These are phyloP conservation scores for Spergularia marina DNA, from an alignment of 148 eudicot genomes.

Conservation along the genomic window DNA sequence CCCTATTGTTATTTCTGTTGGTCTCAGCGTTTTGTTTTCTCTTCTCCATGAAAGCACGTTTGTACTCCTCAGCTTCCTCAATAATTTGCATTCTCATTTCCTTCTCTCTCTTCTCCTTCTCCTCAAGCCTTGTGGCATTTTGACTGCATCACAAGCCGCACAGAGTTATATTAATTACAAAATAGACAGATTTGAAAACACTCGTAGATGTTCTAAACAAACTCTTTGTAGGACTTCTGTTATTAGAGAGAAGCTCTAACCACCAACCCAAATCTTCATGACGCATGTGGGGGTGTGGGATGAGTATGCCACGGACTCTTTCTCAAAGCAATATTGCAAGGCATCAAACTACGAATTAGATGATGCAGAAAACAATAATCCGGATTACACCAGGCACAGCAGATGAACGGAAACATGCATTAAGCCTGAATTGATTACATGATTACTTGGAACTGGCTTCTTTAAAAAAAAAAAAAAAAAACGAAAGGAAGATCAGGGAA, in stretches of 20 bases:
- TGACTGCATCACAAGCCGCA: slow-evolving; percentile 44
- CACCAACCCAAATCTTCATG: not conserved
- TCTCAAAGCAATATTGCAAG: not conserved
- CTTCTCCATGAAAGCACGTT: slow-evolving; percentile 74
- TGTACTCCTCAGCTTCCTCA: slow-evolving; percentile 83
- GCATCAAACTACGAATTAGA: not conserved
- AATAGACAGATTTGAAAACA: not conserved
- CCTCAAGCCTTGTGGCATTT: slow-evolving; percentile 77
- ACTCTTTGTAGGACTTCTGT: not conserved
- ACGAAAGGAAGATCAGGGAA: no score
- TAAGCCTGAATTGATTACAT: not conserved
- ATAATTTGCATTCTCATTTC: slow-evolving; percentile 82
- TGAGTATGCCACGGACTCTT: not conserved
- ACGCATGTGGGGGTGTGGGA: not conserved
- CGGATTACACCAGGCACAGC: not conserved
- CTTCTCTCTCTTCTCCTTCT: slow-evolving; percentile 86
- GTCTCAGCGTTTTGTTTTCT: slow-evolving; percentile 74
- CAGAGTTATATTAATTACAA: not conserved
- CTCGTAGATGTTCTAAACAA: not conserved
- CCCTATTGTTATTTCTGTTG: slow-evolving; percentile 75
- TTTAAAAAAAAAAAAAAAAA: no score
- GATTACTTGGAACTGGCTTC: no score
- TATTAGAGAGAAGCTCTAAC: not conserved
- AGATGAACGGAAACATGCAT: not conserved
- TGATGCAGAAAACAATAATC: not conserved